phyloP scores from a whole-genome alignment of 192 early-diverging fungal species.

The Funneliformis geosporum region DNA sequence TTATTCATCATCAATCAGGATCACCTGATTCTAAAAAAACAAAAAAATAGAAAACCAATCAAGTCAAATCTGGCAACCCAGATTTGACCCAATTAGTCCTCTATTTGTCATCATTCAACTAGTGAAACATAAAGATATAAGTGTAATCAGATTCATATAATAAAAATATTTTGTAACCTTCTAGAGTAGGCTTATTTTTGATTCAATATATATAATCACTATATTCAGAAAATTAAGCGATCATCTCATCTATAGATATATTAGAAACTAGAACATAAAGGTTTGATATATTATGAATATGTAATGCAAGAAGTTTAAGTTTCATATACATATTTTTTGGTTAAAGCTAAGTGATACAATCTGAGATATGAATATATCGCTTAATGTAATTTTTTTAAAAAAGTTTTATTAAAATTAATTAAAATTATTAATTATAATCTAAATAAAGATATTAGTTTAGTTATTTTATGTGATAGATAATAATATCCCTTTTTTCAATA shows the following conservation, averaged over 20 bases:
- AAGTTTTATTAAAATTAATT: neutral
- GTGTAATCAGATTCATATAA: slow-evolving; percentile 29
- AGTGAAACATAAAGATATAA: slow-evolving; percentile 33
- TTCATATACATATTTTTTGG: slow-evolving; percentile 15
- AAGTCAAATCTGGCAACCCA: too few species aligned
- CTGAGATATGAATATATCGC: slow-evolving; percentile 34
- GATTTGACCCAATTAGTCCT: too few species aligned
- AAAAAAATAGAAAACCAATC: too few species aligned
- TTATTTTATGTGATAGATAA: neutral
- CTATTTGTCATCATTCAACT: too few species aligned
- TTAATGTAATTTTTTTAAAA: slow-evolving; percentile 12
- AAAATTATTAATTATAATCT: neutral
- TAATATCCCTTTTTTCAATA: neutral
- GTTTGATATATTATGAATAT: slow-evolving; percentile 24
- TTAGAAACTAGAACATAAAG: slow-evolving; percentile 31
- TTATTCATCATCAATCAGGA: too few species aligned
- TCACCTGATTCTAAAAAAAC: too few species aligned
- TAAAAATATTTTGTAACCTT: slow-evolving; percentile 38
- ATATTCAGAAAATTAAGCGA: slow-evolving; percentile 32
- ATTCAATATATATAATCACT: slow-evolving; percentile 31
- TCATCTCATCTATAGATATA: slow-evolving; percentile 40
- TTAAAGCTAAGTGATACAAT: neutral
- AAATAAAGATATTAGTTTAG: slow-evolving; percentile 31
- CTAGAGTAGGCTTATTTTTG: slow-evolving; percentile 32
- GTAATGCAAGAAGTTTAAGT: slow-evolving; percentile 29